Conservation (phyloP, 1,284 basidiomycete species). For the Trichosporon ovoides region DNA sequence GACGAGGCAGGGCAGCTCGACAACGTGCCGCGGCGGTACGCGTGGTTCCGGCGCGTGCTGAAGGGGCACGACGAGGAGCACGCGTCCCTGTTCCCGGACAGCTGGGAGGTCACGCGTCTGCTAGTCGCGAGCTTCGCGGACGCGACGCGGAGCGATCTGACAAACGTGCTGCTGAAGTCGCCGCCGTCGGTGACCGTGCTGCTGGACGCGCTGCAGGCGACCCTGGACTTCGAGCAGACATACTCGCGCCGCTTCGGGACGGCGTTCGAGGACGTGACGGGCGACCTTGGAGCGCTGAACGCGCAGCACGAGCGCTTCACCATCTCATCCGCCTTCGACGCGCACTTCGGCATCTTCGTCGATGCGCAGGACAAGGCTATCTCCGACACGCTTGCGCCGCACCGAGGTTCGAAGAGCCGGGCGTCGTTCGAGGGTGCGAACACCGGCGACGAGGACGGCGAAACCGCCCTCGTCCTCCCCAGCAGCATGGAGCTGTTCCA, state of each 20-base stretch:
- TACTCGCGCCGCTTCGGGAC: constrained; percentile 73
- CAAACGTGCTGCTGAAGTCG: constrained; percentile 47
- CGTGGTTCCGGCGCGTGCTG: constrained; percentile 92
- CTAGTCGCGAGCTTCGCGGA: constrained; percentile 77
- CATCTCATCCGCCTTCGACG: constrained; percentile 82
- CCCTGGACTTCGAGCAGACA: constrained; percentile 75
- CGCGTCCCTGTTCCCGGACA: constrained; percentile 68
- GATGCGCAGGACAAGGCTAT: constrained; percentile 83
- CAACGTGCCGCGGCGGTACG: constrained; percentile 86
- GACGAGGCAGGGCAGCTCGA: constrained; percentile 95
- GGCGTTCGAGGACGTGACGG: constrained; percentile 51
- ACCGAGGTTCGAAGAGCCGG: constrained; percentile 62
- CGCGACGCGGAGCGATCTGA: constrained; percentile 60
- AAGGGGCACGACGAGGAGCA: constrained; percentile 83
- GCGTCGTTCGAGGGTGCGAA: constrained; percentile 58
- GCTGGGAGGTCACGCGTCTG: constrained; percentile 77
- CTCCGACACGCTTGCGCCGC: constrained; percentile 58
- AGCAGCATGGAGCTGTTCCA: constrained; percentile 96
- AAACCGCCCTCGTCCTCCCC: constrained; percentile 63
- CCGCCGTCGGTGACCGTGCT: constrained; percentile 69
- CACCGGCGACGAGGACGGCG: constrained; percentile 49
- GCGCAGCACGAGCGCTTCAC: constrained; percentile 50
- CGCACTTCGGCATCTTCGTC: constrained; percentile 86
- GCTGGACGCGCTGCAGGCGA: constrained; percentile 76
- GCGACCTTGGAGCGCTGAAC: constrained; percentile 22